These are phyloP conservation scores for Neonothopanus nambi DNA, from an alignment of 1,284 basidiomycete species.

Conservation along the genomic window DNA sequence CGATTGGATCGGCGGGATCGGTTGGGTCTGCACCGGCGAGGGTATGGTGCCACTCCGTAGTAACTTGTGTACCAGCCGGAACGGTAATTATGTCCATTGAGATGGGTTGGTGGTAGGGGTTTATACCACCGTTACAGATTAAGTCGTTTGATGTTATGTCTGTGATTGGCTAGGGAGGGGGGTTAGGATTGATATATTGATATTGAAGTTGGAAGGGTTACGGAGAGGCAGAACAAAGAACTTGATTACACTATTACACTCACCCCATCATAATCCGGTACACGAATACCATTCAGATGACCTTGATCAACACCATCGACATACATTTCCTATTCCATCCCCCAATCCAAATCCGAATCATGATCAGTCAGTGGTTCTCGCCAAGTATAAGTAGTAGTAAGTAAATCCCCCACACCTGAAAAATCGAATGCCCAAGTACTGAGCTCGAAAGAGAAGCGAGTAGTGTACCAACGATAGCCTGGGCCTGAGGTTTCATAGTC, in stretches of 20 bases:
- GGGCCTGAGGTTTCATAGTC: too few relatives aligned
- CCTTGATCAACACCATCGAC: conserved; percentile 34
- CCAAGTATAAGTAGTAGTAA: too few relatives aligned
- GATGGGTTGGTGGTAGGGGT: conserved; percentile 56
- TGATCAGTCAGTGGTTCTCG: too few relatives aligned
- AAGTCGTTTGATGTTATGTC: conserved; percentile 57
- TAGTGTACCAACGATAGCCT: too few relatives aligned
- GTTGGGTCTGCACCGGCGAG: conserved; percentile 42
- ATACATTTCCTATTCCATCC: conserved; percentile 33
- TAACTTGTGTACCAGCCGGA: conserved; percentile 49
- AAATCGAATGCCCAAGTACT: too few relatives aligned
- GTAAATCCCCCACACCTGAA: too few relatives aligned
- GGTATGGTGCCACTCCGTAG: conserved; percentile 56
- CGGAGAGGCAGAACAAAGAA: too few relatives aligned
- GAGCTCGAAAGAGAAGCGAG: too few relatives aligned
- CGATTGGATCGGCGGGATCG: conserved; percentile 52
- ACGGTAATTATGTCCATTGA: conserved; percentile 50
- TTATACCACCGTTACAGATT: conserved; percentile 63
- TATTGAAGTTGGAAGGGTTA: too few relatives aligned
- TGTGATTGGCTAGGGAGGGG: conserved; percentile 44
- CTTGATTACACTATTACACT: too few relatives aligned
- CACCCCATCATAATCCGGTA: conserved; percentile 48
- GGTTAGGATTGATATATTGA: background rate
- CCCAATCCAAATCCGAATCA: too few relatives aligned
- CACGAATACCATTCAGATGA: conserved; percentile 31